Evolutionary conservation across 768 basidiomycete genomes (phyloP).

Genomic region (Cyclocybe cylindracea): DNA sequence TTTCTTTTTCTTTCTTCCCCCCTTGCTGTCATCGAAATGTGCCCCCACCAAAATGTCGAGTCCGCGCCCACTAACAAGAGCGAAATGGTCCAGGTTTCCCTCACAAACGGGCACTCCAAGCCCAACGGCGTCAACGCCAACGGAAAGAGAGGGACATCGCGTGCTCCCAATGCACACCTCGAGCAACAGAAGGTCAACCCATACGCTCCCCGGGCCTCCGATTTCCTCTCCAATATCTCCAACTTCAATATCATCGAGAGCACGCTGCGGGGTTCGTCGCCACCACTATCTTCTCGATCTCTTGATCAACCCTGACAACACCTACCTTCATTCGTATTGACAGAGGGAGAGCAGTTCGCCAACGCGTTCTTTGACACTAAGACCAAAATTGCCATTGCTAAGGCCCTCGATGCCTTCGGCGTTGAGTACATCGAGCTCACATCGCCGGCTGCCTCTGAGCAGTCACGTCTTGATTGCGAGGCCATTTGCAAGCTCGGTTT

Average conservation of each 20-base stretch:
- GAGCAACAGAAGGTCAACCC: slow-evolving; percentile 61
- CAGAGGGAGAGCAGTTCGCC: slow-evolving; percentile 99
- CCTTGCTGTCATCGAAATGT: slow-evolving; percentile 46
- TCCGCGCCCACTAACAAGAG: slow-evolving; percentile 39
- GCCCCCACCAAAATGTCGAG: slow-evolving; percentile 59
- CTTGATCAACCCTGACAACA: slow-evolving; percentile 6
- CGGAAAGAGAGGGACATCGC: slow-evolving; percentile 46
- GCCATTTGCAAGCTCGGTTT: slow-evolving; percentile 98
- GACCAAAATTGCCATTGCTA: slow-evolving; percentile 99
- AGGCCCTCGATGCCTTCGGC: slow-evolving; percentile 96
- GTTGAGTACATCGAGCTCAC: slow-evolving; percentile 99
- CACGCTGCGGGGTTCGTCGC: slow-evolving; percentile 80
- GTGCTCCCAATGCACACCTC: slow-evolving; percentile 30
- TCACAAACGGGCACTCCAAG: slow-evolving; percentile 40
- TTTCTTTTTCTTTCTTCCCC: slow-evolving; percentile 8
- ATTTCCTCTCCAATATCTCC: slow-evolving; percentile 89
- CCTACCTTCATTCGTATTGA: slow-evolving; percentile 8
- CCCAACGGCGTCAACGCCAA: slow-evolving; percentile 32
- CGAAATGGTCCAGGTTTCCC: slow-evolving; percentile 76
- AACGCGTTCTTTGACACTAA: slow-evolving; percentile 99
- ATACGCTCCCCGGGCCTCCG: slow-evolving; percentile 88
- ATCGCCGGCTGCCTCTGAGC: slow-evolving; percentile 95
- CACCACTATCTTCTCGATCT: slow-evolving; percentile 5
- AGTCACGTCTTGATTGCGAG: slow-evolving; percentile 92
- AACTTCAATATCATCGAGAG: slow-evolving; percentile 98